Percentiles rank a stretch among this genome's conserved stretches.
These are phyloP conservation scores for Rhodotorula sp. DNA, from an alignment of 1,284 basidiomycete genomes.

Conservation along the genomic window DNA sequence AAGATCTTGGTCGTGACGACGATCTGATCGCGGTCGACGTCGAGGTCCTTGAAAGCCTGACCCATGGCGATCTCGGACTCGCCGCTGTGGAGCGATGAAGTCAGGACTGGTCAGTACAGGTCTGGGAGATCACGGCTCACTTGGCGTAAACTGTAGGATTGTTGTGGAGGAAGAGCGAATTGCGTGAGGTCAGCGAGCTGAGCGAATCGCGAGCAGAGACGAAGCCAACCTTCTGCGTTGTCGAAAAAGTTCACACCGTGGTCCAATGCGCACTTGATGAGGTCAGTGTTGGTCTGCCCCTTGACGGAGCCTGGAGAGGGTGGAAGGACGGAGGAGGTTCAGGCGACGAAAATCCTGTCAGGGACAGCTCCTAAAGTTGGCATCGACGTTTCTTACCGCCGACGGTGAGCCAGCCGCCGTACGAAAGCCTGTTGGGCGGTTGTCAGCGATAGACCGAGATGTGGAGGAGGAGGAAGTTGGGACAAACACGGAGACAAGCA, in stretches of 20 bases:
- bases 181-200: no score
- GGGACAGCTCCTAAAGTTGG: not conserved
- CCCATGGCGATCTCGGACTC: slow-evolving; percentile 60
- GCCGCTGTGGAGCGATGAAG: slow-evolving; percentile 38
- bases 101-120: no score
- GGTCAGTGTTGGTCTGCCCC: slow-evolving; percentile 54
- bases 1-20: slow-evolving; percentile 54
- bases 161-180: no score
- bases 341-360: not conserved
- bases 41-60: slow-evolving; percentile 50
- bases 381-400: slow-evolving; percentile 6
- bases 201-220: not conserved
- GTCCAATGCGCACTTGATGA: slow-evolving; percentile 15
- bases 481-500: slow-evolving; percentile 20
- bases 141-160: no score
- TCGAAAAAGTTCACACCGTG: slow-evolving; percentile 2
- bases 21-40: slow-evolving; percentile 48
- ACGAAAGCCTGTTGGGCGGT: slow-evolving; percentile 5
- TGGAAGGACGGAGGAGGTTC: not conserved
- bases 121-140: no score
- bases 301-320: slow-evolving; percentile 20
- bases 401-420: slow-evolving; percentile 35
- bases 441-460: not conserved
- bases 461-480: not conserved
- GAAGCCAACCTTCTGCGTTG: not conserved